These are phyloP conservation scores for Coniochaeta prunicola DNA, from an alignment of 2,329 filamentous ascomycete genomes.

Conservation along the genomic window DNA sequence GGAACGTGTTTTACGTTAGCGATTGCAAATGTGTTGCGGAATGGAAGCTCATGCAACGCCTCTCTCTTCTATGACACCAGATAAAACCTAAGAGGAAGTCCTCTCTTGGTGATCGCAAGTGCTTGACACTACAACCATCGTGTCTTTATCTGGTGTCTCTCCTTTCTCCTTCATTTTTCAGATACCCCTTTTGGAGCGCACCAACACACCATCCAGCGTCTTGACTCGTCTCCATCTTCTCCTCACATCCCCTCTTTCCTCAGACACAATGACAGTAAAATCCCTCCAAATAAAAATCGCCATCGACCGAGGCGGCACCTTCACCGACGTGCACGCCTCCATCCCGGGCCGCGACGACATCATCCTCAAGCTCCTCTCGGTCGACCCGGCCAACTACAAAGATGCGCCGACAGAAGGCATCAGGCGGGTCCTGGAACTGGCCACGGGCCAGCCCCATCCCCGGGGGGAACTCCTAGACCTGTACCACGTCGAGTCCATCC, in stretches of 20 bases:
- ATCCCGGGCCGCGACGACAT: conserved; percentile 60
- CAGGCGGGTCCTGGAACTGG: conserved; percentile 33
- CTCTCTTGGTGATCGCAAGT: not conserved
- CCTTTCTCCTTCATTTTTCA: not conserved
- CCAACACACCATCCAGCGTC: not conserved
- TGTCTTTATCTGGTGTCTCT: not conserved
- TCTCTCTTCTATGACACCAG: not conserved
- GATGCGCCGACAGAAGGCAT: conserved; percentile 72
- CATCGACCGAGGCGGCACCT: conserved; percentile 26
- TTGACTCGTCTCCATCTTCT: not conserved
- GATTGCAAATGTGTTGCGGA: not conserved
- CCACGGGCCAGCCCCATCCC: conserved; percentile 20
- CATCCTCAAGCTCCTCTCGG: conserved; percentile 65
- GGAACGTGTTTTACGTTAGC: not conserved
- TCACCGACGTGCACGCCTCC: conserved; percentile 64
- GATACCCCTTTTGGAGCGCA: not conserved
- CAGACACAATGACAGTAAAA: not conserved
- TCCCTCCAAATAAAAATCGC: not conserved
- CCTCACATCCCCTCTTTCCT: not conserved
- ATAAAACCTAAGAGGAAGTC: not conserved
- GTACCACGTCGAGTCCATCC: conserved; percentile 33
- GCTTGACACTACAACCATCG: not conserved
- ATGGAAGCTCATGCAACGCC: not conserved
- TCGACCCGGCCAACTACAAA: conserved; percentile 64
- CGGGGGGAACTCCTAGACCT: conserved; percentile 16